Percentiles rank a stretch among this genome's conserved stretches.
Conservation (phyloP, 1,284 basidiomycete species). For the Sanguinoderma infundibulare region DNA sequence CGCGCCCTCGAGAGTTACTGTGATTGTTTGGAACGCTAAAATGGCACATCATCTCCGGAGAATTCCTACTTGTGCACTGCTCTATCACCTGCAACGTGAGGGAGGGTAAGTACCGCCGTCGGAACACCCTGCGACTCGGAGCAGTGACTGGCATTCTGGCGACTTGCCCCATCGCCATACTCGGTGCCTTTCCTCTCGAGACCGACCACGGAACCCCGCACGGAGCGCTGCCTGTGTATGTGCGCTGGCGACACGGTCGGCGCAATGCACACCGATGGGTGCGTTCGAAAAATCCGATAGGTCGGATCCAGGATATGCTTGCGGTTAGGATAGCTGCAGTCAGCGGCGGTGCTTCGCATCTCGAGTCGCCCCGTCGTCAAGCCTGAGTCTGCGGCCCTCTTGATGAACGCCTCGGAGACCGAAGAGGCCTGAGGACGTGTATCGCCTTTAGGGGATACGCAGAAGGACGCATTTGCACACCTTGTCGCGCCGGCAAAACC, state of each 20-base stretch:
- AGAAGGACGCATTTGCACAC: neutral
- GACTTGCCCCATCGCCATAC: no score
- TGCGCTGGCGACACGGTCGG: neutral
- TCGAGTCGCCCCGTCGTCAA: neutral
- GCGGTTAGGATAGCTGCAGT: neutral
- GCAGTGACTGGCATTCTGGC: no score
- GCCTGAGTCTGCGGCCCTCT: neutral
- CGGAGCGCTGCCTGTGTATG: neutral
- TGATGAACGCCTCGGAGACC: neutral
- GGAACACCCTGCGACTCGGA: neutral
- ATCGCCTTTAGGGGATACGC: neutral
- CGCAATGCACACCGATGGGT: neutral
- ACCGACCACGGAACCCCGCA: neutral
- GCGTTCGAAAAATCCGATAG: neutral
- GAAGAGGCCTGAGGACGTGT: no score
- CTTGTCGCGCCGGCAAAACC: neutral
- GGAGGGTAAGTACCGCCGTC: neutral
- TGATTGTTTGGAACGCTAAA: neutral
- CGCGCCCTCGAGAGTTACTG: neutral
- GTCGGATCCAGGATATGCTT: neutral
- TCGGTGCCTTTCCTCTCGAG: neutral
- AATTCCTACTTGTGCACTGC: neutral
- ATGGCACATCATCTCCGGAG: neutral
- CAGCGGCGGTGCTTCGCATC: neutral
- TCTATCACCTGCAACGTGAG: neutral